These are phyloP conservation scores for Pseudopithomyces chartarum DNA, from an alignment of 2,329 filamentous ascomycete genomes.

Conservation along the genomic window DNA sequence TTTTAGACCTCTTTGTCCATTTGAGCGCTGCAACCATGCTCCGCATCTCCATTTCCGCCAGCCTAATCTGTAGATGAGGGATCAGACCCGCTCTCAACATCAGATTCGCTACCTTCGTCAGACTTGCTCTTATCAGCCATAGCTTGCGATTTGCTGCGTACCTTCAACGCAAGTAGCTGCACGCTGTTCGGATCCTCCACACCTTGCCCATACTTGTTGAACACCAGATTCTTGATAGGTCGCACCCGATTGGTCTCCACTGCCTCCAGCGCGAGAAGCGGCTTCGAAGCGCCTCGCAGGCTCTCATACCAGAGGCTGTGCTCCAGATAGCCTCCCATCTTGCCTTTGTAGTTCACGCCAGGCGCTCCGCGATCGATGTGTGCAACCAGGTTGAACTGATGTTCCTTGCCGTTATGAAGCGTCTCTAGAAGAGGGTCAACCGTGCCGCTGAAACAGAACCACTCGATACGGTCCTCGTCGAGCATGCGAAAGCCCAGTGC, in stretches of 20 bases:
- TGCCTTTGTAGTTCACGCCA: background rate
- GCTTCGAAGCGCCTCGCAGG: slow-evolving; percentile 33
- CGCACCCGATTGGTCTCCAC: slow-evolving; percentile 3
- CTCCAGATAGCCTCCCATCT: slow-evolving; percentile 18
- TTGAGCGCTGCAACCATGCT: too few relatives aligned
- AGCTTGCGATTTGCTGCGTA: too few relatives aligned
- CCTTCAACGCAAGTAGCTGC: background rate
- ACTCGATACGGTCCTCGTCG: slow-evolving; percentile 17
- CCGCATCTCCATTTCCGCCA: too few relatives aligned
- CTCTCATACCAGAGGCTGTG: slow-evolving; percentile 24
- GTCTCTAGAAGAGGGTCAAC: slow-evolving; percentile 11
- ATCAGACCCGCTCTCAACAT: too few relatives aligned
- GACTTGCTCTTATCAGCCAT: too few relatives aligned
- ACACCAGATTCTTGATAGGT: background rate
- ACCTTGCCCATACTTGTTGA: background rate
- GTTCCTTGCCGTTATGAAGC: slow-evolving; percentile 1
- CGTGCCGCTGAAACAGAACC: slow-evolving; percentile 24
- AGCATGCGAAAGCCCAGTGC: slow-evolving; percentile 27
- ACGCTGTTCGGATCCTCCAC: background rate
- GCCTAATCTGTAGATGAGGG: too few relatives aligned
- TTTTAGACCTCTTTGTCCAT: too few relatives aligned
- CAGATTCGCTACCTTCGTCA: too few relatives aligned
- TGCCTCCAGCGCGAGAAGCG: slow-evolving; percentile 30
- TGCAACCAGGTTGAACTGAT: slow-evolving; percentile 29
- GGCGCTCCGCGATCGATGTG: slow-evolving; percentile 12